Percentiles rank a stretch among this genome's conserved stretches.
Conservation (phyloP, 257 asterid species). For the Echium plantagineum region DNA sequence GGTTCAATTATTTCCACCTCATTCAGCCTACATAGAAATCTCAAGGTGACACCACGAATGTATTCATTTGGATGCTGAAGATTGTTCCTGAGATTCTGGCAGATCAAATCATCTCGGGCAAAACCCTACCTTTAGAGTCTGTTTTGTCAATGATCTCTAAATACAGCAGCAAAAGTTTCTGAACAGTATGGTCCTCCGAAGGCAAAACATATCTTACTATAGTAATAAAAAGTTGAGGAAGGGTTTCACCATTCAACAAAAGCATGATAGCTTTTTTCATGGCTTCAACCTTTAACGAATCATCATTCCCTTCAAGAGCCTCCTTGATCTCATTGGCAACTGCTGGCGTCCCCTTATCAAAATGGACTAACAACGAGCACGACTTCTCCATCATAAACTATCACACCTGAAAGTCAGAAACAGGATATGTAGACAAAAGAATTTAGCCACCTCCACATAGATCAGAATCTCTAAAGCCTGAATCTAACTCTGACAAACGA, state of each 20-base stretch:
- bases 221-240: slow-evolving; percentile 78
- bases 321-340: slow-evolving; percentile 89
- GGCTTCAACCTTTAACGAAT: slow-evolving; percentile 67
- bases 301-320: slow-evolving; percentile 79
- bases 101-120: slow-evolving; percentile 91
- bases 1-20: slow-evolving; percentile 87
- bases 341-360: slow-evolving; percentile 84
- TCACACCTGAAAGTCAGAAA: background rate
- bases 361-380: slow-evolving; percentile 68
- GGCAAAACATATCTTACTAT: slow-evolving; percentile 82
- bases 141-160: slow-evolving; percentile 85
- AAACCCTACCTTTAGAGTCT: slow-evolving; percentile 63
- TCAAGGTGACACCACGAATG: slow-evolving; percentile 77
- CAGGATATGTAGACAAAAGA: background rate
- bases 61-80: slow-evolving; percentile 88
- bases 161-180: slow-evolving; percentile 60
- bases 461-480: too few species aligned
- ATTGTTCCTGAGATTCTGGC: slow-evolving; percentile 82
- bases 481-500: too few species aligned
- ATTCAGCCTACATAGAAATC: slow-evolving; percentile 80
- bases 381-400: slow-evolving; percentile 64
- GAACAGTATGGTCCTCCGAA: slow-evolving; percentile 82
- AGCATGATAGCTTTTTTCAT: slow-evolving; percentile 88
- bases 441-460: too few species aligned
- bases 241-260: slow-evolving; percentile 79